Percentiles rank a stretch among this genome's conserved stretches.
Evolutionary conservation across 176 grass and related monocot species (phyloP).

Genomic region (Dendrocalamus sinicus): DNA sequence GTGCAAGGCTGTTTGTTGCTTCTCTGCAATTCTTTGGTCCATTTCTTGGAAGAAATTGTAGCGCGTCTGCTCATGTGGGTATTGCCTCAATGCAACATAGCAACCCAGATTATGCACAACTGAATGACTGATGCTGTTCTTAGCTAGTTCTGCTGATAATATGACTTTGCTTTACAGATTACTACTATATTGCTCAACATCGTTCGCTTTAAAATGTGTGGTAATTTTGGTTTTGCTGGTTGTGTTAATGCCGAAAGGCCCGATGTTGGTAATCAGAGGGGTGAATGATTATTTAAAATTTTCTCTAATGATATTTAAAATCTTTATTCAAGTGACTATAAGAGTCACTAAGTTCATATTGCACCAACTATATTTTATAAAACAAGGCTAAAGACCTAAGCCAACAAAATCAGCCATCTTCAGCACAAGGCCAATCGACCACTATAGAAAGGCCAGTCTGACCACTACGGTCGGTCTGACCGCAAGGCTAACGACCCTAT

Average conservation of each 20-base stretch:
- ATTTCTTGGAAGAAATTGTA: slow-evolving; percentile 33
- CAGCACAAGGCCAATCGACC: no score
- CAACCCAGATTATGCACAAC: background rate
- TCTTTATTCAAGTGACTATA: no score
- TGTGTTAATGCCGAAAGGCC: background rate
- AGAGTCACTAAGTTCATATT: no score
- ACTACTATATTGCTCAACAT: background rate
- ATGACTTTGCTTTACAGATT: slow-evolving; percentile 10
- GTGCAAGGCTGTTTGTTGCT: slow-evolving; percentile 41
- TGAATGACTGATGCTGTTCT: slow-evolving; percentile 22
- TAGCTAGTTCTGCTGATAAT: slow-evolving; percentile 22
- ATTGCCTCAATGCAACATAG: slow-evolving; percentile 38
- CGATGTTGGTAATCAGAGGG: no score
- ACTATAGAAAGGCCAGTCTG: no score
- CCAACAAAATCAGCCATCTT: no score
- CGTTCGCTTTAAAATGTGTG: background rate
- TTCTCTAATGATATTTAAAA: no score
- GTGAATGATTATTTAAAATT: no score
- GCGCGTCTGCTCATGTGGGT: slow-evolving; percentile 32
- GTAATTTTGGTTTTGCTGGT: background rate
- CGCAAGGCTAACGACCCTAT: no score
- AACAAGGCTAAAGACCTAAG: no score
- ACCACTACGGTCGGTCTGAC: no score
- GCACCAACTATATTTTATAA: no score
- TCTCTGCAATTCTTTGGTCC: slow-evolving; percentile 43